These are phyloP conservation scores for Didymella segeticola DNA, from an alignment of 2,329 filamentous ascomycete species.

Conservation along the genomic window DNA sequence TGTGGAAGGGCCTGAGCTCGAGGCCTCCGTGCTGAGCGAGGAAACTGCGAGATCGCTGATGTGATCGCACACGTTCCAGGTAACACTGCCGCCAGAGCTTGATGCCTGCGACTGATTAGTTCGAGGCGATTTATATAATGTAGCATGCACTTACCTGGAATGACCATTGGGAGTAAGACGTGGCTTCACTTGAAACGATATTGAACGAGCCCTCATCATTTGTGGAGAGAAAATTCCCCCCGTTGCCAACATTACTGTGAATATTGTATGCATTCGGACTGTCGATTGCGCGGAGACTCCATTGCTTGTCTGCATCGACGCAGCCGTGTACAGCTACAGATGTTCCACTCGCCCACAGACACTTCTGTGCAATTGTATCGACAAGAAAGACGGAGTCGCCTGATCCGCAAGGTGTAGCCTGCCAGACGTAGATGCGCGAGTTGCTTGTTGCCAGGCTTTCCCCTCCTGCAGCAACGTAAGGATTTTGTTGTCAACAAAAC, in stretches of 20 bases:
- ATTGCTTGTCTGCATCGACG: background rate
- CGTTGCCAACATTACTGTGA: background rate
- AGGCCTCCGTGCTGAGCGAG: background rate
- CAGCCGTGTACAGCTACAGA: background rate
- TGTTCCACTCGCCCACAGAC: background rate
- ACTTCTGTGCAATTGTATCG: background rate
- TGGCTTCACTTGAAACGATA: background rate
- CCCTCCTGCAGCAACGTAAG: too few species aligned
- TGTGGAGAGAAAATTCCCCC: background rate
- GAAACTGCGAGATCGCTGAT: background rate
- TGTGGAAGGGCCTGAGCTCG: background rate
- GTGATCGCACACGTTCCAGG: background rate
- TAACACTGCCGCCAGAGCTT: too few species aligned
- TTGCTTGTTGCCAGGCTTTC: background rate
- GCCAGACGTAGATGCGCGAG: background rate
- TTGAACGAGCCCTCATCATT: background rate
- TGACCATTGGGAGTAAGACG: background rate
- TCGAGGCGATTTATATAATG: too few species aligned
- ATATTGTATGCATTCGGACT: background rate
- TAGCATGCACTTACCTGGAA: background rate
- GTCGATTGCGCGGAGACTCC: background rate
- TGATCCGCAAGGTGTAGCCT: background rate
- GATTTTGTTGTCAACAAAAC: too few species aligned
- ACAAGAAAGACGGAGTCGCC: background rate
- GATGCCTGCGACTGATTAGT: too few species aligned